Evolutionary conservation across 345 rosid genomes (phyloP), one percentile per base, ranked within the genome.

Genomic region (Populus davidiana): DNA sequence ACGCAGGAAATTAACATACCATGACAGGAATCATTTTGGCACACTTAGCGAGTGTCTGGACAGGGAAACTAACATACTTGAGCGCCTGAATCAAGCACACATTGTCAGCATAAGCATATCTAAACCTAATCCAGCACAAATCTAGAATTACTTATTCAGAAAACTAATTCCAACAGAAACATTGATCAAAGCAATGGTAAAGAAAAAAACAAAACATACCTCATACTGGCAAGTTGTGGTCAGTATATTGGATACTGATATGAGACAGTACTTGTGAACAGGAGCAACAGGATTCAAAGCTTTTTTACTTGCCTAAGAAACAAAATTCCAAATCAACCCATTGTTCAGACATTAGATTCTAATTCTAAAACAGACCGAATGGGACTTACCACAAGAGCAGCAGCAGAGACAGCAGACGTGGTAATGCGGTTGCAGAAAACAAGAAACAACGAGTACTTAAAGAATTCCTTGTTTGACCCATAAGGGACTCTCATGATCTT

Each of bases 1-100:
- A 50, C 66, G 21, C 35, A 14, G 39, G n/a, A 84, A 73, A 90
- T 81, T 80, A 91, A 75, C 94, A 81, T 82, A 93, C 99, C 97
- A 93, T 93, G 31, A 95, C 99, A 75, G 99, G 98, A 81, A 95
- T 93, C 99, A 95, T 95, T 84, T 95, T 95, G 52, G 97, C 97
- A 84, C 98, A 95, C 85, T 95, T 95, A 3, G 99, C 97, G 76
- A 93, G 88, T 38, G 97, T 93, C 86, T 95, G 98, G 66, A 95
- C 91, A 0, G 98, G 99, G 84, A 95, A 95, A 78, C 98, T 95
- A 75, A 95, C 97, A 87, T 93, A 93, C 84, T 93, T 95, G 78
- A 95, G 94, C 67, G 99, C 99, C 97, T 94, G 83, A 67, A 85
- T 35, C 73, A 82, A 50, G 73, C 73, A 73, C 70, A 62, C 63